These are phyloP conservation scores for Fusarium sp. DNA, from an alignment of 2,329 filamentous ascomycete genomes.

Conservation along the genomic window DNA sequence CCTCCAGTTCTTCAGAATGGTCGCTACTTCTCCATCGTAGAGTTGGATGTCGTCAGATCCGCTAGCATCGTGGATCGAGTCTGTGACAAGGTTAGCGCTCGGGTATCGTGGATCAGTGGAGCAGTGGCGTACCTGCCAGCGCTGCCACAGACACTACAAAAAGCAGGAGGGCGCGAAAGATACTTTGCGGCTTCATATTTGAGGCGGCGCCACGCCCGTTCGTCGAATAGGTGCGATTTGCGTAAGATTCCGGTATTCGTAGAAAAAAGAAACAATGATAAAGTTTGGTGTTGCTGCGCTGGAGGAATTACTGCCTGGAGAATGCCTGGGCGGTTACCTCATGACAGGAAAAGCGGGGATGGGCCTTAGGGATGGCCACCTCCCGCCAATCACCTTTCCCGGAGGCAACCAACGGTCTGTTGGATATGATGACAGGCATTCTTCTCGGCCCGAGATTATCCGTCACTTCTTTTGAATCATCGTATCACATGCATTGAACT, in stretches of 20 bases:
- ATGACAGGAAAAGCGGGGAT: background rate
- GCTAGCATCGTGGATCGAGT: background rate
- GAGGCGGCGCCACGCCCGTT: background rate
- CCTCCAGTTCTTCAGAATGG: background rate
- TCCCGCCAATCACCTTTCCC: too few species aligned
- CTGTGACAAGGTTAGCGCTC: slow-evolving; percentile 4
- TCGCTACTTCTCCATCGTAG: background rate
- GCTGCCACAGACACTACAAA: background rate
- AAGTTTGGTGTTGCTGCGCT: background rate
- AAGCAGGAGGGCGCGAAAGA: background rate
- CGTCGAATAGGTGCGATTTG: rapidly evolving
- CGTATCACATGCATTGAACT: too few species aligned
- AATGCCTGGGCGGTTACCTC: background rate
- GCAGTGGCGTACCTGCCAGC: slow-evolving; percentile 4
- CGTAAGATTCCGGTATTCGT: rapidly evolving
- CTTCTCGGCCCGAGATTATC: background rate
- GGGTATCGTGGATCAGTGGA: background rate
- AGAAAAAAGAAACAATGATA: background rate
- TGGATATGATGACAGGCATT: background rate
- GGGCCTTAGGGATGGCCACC: rapidly evolving
- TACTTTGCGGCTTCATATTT: background rate
- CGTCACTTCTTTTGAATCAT: background rate
- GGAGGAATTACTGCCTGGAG: background rate
- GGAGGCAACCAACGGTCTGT: background rate
- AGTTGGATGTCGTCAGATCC: background rate